Conservation (phyloP, 768 basidiomycete species). For the Pleurotus salmoneostramineus region DNA sequence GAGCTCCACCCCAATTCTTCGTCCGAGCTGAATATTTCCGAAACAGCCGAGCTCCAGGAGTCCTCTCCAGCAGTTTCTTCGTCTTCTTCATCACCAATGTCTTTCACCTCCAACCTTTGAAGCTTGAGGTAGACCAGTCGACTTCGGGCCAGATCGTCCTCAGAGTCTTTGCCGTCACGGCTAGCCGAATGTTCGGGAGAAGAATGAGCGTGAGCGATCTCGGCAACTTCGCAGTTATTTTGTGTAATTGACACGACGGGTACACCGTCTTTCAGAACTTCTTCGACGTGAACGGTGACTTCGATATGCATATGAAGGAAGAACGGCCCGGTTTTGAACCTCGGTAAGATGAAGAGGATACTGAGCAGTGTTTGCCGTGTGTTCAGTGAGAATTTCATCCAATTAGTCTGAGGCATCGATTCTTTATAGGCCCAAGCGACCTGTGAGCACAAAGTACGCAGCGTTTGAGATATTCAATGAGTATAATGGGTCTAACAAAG, state of each 20-base stretch:
- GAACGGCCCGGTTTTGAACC: no score
- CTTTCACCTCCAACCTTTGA: no score
- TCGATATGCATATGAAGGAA: background rate
- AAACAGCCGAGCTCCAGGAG: background rate
- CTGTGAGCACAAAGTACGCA: no score
- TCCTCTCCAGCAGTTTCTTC: background rate
- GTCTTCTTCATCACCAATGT: background rate
- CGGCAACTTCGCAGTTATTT: background rate
- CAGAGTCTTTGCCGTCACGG: background rate
- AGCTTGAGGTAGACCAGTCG: no score
- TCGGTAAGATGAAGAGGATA: background rate
- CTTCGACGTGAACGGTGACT: background rate
- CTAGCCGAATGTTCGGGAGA: no score
- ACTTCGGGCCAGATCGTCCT: no score
- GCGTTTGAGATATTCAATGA: no score
- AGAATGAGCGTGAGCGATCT: background rate
- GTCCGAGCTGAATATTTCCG: background rate
- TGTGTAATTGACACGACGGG: background rate
- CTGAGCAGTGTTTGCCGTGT: background rate
- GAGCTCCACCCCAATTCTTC: background rate
- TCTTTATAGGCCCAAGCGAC: no score
- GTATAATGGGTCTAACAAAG: no score
- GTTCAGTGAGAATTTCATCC: background rate
- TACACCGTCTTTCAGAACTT: background rate
- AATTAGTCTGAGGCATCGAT: no score